These are phyloP conservation scores for Aspergillus vadensis DNA, from an alignment of 2,329 filamentous ascomycete species.

Conservation along the genomic window DNA sequence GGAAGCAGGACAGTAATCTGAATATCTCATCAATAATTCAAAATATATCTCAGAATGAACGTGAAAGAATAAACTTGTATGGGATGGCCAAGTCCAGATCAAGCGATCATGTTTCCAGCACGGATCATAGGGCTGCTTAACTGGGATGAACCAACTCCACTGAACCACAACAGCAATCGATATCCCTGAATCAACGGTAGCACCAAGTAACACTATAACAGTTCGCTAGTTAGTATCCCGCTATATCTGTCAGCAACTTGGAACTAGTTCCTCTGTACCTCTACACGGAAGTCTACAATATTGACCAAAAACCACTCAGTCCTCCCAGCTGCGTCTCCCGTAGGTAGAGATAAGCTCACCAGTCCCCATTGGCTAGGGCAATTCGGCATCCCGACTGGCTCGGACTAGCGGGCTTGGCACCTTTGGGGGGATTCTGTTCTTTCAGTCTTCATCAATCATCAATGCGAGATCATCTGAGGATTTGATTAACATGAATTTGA, in stretches of 20 bases:
- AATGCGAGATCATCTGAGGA: not conserved
- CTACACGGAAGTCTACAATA: too few relatives aligned
- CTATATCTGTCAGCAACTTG: not conserved
- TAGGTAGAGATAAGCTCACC: slow-evolving; percentile 29
- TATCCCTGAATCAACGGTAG: not conserved
- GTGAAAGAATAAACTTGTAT: not conserved
- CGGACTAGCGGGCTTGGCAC: slow-evolving; percentile 18
- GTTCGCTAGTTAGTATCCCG: not conserved
- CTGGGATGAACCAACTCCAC: not conserved
- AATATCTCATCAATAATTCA: not conserved
- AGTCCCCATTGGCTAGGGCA: slow-evolving; percentile 24
- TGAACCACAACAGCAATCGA: not conserved
- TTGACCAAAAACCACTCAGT: not conserved
- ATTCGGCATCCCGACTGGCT: slow-evolving; percentile 26
- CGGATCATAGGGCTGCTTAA: not conserved
- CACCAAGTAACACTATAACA: too few relatives aligned
- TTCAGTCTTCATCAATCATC: not conserved
- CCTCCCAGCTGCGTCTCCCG: not conserved
- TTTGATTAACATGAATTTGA: too few relatives aligned
- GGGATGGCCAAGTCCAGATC: not conserved
- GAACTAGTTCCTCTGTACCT: too few relatives aligned
- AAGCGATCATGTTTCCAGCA: not conserved
- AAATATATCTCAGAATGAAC: not conserved
- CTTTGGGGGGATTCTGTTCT: not conserved
- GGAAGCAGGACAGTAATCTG: not conserved